Base-by-base conservation (phyloP, 768 basidiomycete species). In the Termitomyces bulborhizus region DNA sequence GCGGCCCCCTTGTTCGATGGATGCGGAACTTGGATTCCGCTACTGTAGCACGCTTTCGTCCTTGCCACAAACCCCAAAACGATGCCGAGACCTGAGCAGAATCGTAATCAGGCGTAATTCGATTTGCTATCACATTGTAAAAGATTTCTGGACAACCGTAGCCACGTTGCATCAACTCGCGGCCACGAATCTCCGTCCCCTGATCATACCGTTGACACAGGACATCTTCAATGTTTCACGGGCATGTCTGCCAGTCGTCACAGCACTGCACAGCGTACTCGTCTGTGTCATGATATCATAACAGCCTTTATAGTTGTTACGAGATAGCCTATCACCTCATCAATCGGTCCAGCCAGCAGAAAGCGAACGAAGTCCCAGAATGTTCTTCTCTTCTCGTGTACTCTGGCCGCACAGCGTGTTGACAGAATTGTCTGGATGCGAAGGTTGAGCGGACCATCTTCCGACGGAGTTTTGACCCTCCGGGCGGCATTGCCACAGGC, bases 401-500 rank as follows among this genome's bases (percentile, higher is more conserved):
- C 16, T 27, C 13, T 39, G 34, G 34, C 24, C 5, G 34, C 34
- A 16, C 12, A 48, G 47, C 11, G 36, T 49, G 36, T 26, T n/a
- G 36, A 21, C 11, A 50, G 36, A 15, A 36, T 48, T 21, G 21
- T 31, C 32, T 31, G 42, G 39, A 8, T 24, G 7, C 36, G 51
- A 45, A 53, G 27, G n/a, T 42, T 18, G 21, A 51, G 18, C 40
- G 51, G 37, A 43, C 31, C 43, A 15, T 21, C 31, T 21, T 36
- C 53, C 26, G 18, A 59, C 55, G 58, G 58, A 46, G 16, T 41
- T 41, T 53, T 3, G 4, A 32, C 42, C 36, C 13, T 54, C 58
- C 51, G 53, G 24, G 43, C 49, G 56, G 59, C 52, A 51, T 57
- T 45, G 55, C 55, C 58, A 51, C 52, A 56, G 29, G 7, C 31